Conservation (phyloP, 2,329 filamentous ascomycete genomes). For the Aspergillus candidus region DNA sequence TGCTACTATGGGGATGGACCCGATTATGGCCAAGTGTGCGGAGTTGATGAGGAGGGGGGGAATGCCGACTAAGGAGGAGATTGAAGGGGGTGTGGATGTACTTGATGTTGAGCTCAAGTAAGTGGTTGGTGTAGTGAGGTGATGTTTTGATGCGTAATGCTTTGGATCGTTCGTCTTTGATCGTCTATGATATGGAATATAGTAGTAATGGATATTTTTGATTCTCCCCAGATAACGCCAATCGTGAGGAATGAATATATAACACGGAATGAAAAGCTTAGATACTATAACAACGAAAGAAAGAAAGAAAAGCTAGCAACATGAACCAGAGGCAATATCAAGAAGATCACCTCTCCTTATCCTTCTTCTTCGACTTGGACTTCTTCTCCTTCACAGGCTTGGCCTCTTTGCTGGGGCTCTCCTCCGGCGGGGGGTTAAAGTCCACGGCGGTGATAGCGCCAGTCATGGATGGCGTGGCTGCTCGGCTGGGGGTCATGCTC, state of each 20-base stretch:
- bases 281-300: conserved; percentile 10
- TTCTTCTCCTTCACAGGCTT: conserved; percentile 19
- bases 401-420: conserved; percentile 12
- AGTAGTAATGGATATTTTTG: conserved; percentile 10
- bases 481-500: conserved; percentile 7
- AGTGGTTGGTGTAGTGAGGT: background rate
- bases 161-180: background rate
- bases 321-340: background rate
- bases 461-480: conserved; percentile 13
- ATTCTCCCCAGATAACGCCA: conserved; percentile 19
- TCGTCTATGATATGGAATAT: background rate
- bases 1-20: conserved; percentile 85
- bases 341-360: conserved; percentile 15
- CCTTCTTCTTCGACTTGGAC: conserved; percentile 20
- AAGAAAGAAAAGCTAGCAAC: conserved; percentile 2
- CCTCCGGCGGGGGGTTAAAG: conserved; percentile 11
- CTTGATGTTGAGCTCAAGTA: conserved; percentile 20
- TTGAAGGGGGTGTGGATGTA: conserved; percentile 51
- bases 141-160: background rate
- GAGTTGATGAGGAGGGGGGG: conserved; percentile 77
- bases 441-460: conserved; percentile 18
- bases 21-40: conserved; percentile 72
- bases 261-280: conserved; percentile 9
- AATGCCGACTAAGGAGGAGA: conserved; percentile 76
- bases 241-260: conserved; percentile 14